Percentiles rank a stretch among this genome's conserved stretches.
Conservation (phyloP, 768 basidiomycete species). For the Daedaleopsis sinensis region DNA sequence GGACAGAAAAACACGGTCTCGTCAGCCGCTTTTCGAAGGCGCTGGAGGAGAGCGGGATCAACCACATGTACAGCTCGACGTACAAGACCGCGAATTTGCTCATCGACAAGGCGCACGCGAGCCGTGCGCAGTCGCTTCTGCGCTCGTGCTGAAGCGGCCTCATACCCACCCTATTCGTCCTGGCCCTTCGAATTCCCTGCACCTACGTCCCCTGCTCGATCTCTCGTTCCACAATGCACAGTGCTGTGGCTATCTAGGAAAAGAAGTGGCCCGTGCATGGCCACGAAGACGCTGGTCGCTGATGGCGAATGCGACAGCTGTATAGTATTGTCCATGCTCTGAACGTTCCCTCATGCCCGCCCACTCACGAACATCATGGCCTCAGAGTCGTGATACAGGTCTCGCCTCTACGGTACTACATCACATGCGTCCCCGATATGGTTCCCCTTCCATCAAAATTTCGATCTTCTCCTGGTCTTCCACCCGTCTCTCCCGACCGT, state of each 20-base stretch:
- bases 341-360: too few species aligned
- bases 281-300: too few species aligned
- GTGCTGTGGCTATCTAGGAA: too few species aligned
- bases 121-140: conserved; percentile 59
- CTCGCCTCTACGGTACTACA: neutral
- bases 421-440: neutral
- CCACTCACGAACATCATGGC: too few species aligned
- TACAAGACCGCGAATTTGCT: conserved; percentile 81
- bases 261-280: too few species aligned
- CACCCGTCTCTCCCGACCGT: too few species aligned
- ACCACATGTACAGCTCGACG: conserved; percentile 87
- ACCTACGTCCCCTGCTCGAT: neutral
- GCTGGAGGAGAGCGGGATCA: conserved; percentile 72
- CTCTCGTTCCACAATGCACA: neutral
- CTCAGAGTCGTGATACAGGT: neutral
- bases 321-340: too few species aligned
- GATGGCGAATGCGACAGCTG: too few species aligned
- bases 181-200: neutral
- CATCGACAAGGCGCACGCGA: conserved; percentile 62
- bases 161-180: neutral
- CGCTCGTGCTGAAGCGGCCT: conserved; percentile 49
- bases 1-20: conserved; percentile 75
- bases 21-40: conserved; percentile 77
- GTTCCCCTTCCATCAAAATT: neutral
- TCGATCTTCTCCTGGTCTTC: neutral